Evolutionary conservation across 768 basidiomycete genomes (phyloP), one percentile per base, ranked within the genome.

Genomic region (Lactarius trivialis): DNA sequence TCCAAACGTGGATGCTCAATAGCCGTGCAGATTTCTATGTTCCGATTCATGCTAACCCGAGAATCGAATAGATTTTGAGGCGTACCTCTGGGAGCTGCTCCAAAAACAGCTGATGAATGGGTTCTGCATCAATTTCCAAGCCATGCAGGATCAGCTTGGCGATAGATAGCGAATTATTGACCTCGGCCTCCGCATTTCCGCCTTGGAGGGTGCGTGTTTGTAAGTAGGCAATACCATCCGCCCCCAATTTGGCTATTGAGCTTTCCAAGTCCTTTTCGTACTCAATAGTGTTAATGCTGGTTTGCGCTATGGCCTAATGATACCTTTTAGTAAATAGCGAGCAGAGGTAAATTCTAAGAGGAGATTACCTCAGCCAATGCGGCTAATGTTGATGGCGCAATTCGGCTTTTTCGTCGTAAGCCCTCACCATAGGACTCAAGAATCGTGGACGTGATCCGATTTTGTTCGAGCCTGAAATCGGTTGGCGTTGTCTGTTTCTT

Each of bases 1-100:
- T 88, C 89, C 89, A 91, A 2, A 81, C 75, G 17, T 85, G 81
- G 2, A 88, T 74, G 37, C 73, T 73, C 28, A 79, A 74, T 28
- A 59, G 56, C n/a, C 64, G 64, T 1, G 43, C 41, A 7, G 30
- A 39, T 54, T 53, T 60, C 65, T 65, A 37, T 34, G 24, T 17
- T 24, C 33, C 19, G 43, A 32, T 52, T 37, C n/a, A 41, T 28
- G 48, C 2, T 15, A 36, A 39, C 24, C 45, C n/a, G 7, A 28
- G 21, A 19, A 41, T 14, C 32, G 28, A 17, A 53, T 43, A 12
- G 49, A 21, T 33, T 12, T 24, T 7, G 53, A 4, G 14, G 55
- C 53, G 9, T 32, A 56, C 64, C 43, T 67, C 66, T 33, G 55
- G 24, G 24, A 50, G 30, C 24, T 73, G 70, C 26, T 80, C 78